Conservation (phyloP, 768 basidiomycete genomes). For the Mycena alexandri region DNA sequence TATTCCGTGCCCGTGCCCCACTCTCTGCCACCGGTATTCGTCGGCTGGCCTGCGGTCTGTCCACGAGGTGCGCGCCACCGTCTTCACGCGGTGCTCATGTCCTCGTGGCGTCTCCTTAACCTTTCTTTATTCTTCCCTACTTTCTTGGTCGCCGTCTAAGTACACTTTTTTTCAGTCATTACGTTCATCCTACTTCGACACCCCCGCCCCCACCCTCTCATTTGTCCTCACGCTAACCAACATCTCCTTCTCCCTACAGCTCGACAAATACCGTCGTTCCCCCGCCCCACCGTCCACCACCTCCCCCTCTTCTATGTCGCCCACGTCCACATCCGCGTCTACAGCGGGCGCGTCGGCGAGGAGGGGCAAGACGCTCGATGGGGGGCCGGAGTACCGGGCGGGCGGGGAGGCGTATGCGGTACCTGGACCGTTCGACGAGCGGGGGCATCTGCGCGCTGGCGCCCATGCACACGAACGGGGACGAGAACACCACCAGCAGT, state of each 20-base stretch:
- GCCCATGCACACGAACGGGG: constrained; percentile 24
- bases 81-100: no score
- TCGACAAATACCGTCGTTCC: constrained; percentile 28
- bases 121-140: no score
- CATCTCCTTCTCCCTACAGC: constrained; percentile 37
- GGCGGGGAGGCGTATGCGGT: constrained; percentile 42
- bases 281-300: constrained; percentile 26
- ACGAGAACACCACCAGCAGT: neutral
- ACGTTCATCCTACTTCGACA: no score
- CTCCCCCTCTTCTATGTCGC: constrained; percentile 21
- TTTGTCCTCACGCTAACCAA: constrained; percentile 8
- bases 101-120: no score
- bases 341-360: neutral
- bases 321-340: constrained; percentile 17
- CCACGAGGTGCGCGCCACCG: no score
- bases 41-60: no score
- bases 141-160: no score
- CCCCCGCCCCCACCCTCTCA: no score
- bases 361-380: constrained; percentile 26
- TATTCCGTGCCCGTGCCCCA: no score
- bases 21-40: no score
- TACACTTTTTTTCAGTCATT: no score
- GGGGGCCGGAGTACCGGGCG: constrained; percentile 34
- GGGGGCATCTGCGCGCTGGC: constrained; percentile 15
- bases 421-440: constrained; percentile 8